Evolutionary conservation across 441 rosid species (phyloP), one percentile per base, ranked within the genome.

Genomic region (Rhodomyrtus psidioides): DNA sequence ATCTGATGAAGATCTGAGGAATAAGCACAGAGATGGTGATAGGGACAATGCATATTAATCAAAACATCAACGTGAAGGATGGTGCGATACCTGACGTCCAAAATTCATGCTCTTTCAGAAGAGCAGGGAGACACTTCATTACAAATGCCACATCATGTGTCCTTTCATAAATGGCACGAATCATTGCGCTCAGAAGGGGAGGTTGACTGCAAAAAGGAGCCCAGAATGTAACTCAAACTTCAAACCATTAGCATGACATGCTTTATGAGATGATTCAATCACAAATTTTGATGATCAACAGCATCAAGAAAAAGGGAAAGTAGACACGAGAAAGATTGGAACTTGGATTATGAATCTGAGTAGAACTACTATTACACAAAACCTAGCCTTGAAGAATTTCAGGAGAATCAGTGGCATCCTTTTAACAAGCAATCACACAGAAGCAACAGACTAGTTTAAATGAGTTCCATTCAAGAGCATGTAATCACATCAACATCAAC

Each of bases 171-270:
- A 95, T 93, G 75, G 89, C 96, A 19, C 81, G 85, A 49, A 97
- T 91, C 99, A 97, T 96, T 86, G 99, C 92, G 89, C 98, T 95
- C 42, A 97, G 88, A 13, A 97, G 93, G 51, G 98, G 98, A 83
- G 99, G 99, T 87, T 96, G 94, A 90, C 99, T 97, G 87, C 87
- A 87, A 87, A 76, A 79, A 54, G 74, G 39, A 30, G 14, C 30
- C 30, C 17, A 3, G 55, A 23, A 44, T 55, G 76, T 59, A 23
- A 30, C 30, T 49, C 59, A 76, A 59, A 26, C 15, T 65, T 9
- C 17, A 62, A 60, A 55, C 83, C 53, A 24, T 46, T 19, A 51
- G 53, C 15, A 51, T 3, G 53, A 12, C 23, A 30, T 53, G 8
- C 19, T 21, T 1, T 83, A 24, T 54, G 46, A 34, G 60, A 34